A percentile compares a stretch with the other conserved stretches of the same genome.
Conservation (phyloP, 352 stramenopile genomes). For the Globisporangium spinosum region DNA sequence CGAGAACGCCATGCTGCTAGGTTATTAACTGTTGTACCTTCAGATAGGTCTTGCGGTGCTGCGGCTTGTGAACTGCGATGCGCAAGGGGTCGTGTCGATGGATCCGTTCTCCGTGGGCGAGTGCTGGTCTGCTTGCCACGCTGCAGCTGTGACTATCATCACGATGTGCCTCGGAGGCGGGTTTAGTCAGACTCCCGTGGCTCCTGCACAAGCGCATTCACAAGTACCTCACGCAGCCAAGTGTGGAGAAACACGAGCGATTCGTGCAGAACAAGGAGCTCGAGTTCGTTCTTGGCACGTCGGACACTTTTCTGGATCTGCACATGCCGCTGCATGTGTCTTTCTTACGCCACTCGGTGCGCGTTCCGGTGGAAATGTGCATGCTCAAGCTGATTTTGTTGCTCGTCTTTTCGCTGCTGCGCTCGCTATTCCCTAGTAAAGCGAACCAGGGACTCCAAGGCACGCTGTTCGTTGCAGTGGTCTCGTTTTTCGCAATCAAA, state of each 20-base stretch:
- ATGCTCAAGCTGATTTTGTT: constrained; percentile 48
- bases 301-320: constrained; percentile 56
- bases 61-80: constrained; percentile 55
- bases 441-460: constrained; percentile 51
- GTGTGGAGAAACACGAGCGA: constrained; percentile 37
- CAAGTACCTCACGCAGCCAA: constrained; percentile 25
- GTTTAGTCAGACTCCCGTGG: constrained; percentile 44
- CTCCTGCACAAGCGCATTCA: constrained; percentile 33
- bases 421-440: constrained; percentile 35
- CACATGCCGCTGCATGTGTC: constrained; percentile 51
- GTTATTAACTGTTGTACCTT: constrained; percentile 50
- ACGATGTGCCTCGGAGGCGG: constrained; percentile 31
- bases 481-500: constrained; percentile 25
- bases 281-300: constrained; percentile 50
- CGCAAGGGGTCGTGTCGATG: constrained; percentile 33
- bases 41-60: constrained; percentile 58
- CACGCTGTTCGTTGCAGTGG: constrained; percentile 32
- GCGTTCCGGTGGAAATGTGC: constrained; percentile 36
- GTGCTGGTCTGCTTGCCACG: constrained; percentile 34
- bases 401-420: constrained; percentile 43
- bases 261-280: constrained; percentile 52
- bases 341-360: constrained; percentile 30
- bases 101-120: constrained; percentile 30
- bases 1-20: constrained; percentile 47
- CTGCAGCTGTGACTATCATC: constrained; percentile 27